Evolutionary conservation across 202 grass and related monocot genomes (phyloP).

Genomic region (Panicum hallii): DNA sequence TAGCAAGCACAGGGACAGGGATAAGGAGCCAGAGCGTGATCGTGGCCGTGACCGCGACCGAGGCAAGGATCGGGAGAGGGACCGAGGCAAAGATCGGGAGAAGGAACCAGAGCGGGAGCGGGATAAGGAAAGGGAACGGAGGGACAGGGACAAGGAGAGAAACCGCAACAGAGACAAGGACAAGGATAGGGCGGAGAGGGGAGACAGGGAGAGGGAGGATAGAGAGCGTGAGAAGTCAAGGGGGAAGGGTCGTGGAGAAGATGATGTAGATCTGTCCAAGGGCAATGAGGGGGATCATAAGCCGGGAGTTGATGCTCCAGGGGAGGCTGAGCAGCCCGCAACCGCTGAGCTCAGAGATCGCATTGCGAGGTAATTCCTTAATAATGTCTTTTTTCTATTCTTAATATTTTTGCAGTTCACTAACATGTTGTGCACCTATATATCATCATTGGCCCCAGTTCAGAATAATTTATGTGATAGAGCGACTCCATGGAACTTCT

Average conservation of each 20-base stretch:
- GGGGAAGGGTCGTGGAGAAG: constrained; percentile 55
- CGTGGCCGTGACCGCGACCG: constrained; percentile 47
- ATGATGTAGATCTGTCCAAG: constrained; percentile 52
- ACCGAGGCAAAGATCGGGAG: constrained; percentile 51
- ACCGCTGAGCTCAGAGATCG: constrained; percentile 61
- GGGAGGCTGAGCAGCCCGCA: constrained; percentile 28
- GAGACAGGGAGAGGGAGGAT: constrained; percentile 60
- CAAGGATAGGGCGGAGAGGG: constrained; percentile 54
- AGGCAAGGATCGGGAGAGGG: constrained; percentile 60
- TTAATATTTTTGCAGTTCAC: neutral
- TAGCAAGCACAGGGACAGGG: constrained; percentile 56
- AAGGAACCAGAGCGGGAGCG: constrained; percentile 51
- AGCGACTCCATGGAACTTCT: neutral
- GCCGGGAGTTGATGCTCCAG: constrained; percentile 36
- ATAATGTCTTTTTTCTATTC: neutral
- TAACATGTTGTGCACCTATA: neutral
- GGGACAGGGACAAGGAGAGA: constrained; percentile 68
- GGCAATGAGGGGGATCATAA: constrained; percentile 44
- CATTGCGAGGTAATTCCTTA: constrained; percentile 59
- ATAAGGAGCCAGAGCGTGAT: constrained; percentile 50
- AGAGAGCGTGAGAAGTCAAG: constrained; percentile 47
- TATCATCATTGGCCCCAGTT: neutral
- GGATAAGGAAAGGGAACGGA: constrained; percentile 62
- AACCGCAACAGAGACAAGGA: constrained; percentile 55
- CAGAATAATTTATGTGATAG: neutral